Base-by-base conservation (phyloP, 768 basidiomycete genomes). In the Nidularia sp. region DNA sequence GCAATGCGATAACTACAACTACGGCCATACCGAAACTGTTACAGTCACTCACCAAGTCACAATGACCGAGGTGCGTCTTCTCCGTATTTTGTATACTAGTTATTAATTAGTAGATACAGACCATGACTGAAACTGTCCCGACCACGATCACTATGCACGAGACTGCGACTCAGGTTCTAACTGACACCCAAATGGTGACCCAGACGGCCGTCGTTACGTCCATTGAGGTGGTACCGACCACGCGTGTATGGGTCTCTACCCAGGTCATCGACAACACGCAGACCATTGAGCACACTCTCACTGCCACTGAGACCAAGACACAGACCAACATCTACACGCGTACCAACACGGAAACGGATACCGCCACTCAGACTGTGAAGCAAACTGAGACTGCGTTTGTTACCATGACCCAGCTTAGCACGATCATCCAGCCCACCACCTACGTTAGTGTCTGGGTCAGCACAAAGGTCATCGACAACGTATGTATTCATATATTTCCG, bases 241-340 rank as follows among this genome's bases (percentile, higher is more conserved):
- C 84, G 9, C 76, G 78, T 45, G 74, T 85, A 46, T 87, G 78
- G 77, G 76, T 84, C 36, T 86, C 84, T 12, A 88, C 85, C 18
- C 78, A 85, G 65, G 70, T 80, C 61, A 74, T 82, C 57, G 82
- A 85, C 72, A 69, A 71, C 50, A 83, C 81, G 57, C 63, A 76
- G 70, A 75, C 71, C 25, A 41, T 81, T 47, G 80, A 85, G 56
- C 73, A 82, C 61, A 84, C 83, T 45, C 61, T 80, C 57, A 87
- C 85, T 52, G 80, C 81, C 9, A 86, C 85, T 34, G 76, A 83
- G 68, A 84, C 81, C 4, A 66, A 66, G 68, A 86, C 83, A 13
- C 68, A 75, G 63, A 71, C 77, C 59, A 77, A 79, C 59, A 65
- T 79, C 59, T 80, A 83, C 70, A 79, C 83, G 39, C 61, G 70